These are phyloP conservation scores for Nemania diffusa DNA, from an alignment of 2,329 filamentous ascomycete species.

Conservation along the genomic window DNA sequence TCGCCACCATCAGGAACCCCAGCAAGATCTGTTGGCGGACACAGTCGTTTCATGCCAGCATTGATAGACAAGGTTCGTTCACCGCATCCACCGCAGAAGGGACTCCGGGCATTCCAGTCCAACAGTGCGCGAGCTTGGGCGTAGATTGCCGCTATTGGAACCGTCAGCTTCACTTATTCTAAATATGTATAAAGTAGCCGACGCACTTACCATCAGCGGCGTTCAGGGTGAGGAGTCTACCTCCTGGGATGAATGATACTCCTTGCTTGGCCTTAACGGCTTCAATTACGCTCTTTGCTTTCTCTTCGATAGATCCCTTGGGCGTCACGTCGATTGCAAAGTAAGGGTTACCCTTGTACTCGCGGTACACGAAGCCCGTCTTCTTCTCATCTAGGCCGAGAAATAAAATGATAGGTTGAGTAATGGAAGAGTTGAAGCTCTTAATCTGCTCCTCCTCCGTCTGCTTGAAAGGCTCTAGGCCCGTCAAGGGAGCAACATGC, in stretches of 20 bases:
- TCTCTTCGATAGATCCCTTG: constrained; percentile 69
- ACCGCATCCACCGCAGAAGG: constrained; percentile 91
- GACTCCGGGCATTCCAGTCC: constrained; percentile 95
- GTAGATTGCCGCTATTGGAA: constrained; percentile 80
- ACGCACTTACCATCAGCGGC: constrained; percentile 58
- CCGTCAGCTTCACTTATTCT: constrained; percentile 5
- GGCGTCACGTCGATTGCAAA: constrained; percentile 93
- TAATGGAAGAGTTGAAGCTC: constrained; percentile 76
- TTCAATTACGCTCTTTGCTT: constrained; percentile 69
- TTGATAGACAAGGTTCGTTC: constrained; percentile 81
- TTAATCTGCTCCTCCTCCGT: constrained; percentile 78
- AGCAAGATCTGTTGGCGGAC: constrained; percentile 75
- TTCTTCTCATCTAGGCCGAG: constrained; percentile 79
- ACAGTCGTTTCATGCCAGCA: constrained; percentile 82
- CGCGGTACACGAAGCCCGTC: constrained; percentile 68
- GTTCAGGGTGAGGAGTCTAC: constrained; percentile 55
- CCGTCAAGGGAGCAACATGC: constrained; percentile 77
- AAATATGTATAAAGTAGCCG: neutral
- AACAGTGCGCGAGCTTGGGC: constrained; percentile 87
- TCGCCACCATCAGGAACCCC: constrained; percentile 53
- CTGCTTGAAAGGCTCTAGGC: constrained; percentile 74
- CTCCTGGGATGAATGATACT: constrained; percentile 72
- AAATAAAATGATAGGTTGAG: constrained; percentile 80
- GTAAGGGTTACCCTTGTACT: constrained; percentile 82
- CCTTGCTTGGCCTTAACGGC: constrained; percentile 68